Conservation (phyloP, 2,329 filamentous ascomycete genomes). For the Fusarium secorum region DNA sequence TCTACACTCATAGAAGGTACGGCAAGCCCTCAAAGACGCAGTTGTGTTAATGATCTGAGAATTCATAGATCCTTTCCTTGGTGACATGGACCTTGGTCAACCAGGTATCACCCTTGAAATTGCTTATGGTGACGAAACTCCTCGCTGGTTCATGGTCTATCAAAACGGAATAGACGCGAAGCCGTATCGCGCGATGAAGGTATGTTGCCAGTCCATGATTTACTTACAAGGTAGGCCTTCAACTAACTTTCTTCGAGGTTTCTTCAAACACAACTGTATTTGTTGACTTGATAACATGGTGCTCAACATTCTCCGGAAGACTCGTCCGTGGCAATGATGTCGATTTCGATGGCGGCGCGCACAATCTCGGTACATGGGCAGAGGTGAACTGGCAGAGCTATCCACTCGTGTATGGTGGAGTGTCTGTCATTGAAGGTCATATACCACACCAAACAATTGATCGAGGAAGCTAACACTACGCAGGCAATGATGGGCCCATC, state of each 20-base stretch:
- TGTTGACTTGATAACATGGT: constrained; percentile 18
- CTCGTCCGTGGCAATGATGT: constrained; percentile 23
- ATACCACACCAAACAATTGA: no score
- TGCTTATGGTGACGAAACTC: not conserved
- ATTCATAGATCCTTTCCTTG: constrained; percentile 24
- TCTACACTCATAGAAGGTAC: constrained; percentile 28
- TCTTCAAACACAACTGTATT: constrained; percentile 28
- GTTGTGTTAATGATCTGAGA: not conserved
- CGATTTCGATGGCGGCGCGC: constrained; percentile 19
- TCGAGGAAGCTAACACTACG: not conserved
- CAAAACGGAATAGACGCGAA: constrained; percentile 34
- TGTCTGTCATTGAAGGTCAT: constrained; percentile 34
- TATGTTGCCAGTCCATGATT: not conserved
- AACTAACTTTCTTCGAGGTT: constrained; percentile 2
- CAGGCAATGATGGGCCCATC: constrained; percentile 31
- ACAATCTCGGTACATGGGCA: constrained; percentile 34
- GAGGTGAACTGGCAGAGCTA: constrained; percentile 31
- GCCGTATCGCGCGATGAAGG: constrained; percentile 34
- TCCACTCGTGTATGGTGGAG: constrained; percentile 20
- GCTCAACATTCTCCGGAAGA: constrained; percentile 26
- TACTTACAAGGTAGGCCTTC: rapidly evolving
- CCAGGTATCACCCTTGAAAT: constrained; percentile 20
- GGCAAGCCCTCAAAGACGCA: not conserved
- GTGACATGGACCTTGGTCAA: constrained; percentile 24
- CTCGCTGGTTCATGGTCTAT: constrained; percentile 34